A percentile compares a stretch with the other conserved stretches of the same genome.
Conservation (phyloP, 2,329 filamentous ascomycete genomes). For the Fusarium sp. region DNA sequence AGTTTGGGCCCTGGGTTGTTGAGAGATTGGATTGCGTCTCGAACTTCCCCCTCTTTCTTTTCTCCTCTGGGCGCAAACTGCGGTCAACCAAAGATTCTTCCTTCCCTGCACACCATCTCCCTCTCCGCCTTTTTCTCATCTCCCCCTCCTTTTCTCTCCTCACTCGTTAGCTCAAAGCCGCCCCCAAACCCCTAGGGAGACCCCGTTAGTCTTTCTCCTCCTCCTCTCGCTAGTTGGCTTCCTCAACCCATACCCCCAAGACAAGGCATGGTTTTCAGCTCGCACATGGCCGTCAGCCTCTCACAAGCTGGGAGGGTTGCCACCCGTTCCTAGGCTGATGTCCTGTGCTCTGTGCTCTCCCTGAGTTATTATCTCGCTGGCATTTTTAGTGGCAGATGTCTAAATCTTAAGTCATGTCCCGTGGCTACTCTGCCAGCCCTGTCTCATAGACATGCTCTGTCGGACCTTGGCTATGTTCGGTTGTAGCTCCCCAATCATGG, state of each 20-base stretch:
- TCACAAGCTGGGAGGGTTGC: neutral
- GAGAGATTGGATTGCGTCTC: neutral
- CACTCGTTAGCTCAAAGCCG: conserved; percentile 14
- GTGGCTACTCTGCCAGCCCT: conserved; percentile 6
- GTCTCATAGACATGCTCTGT: conserved; percentile 6
- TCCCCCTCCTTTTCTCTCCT: conserved; percentile 25
- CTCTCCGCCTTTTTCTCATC: conserved; percentile 2
- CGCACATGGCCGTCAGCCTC: conserved; percentile 10
- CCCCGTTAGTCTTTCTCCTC: neutral
- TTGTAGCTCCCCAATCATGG: conserved; percentile 10
- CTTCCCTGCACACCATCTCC: conserved; percentile 7
- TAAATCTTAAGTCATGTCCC: conserved; percentile 5
- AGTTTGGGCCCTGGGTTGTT: neutral
- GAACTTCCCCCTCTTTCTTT: conserved; percentile 14
- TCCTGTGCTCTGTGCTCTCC: neutral
- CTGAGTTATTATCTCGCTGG: neutral
- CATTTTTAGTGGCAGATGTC: neutral
- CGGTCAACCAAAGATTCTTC: neutral
- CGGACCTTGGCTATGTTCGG: conserved; percentile 33
- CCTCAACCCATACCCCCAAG: conserved; percentile 6
- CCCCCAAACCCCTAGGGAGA: neutral
- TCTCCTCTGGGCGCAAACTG: neutral
- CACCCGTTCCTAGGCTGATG: neutral
- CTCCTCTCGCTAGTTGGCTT: conserved; percentile 3
- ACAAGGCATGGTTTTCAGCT: conserved; percentile 25